Evolutionary conservation across 257 asterid genomes (phyloP), one percentile per base, ranked within the genome.

Genomic region (Nicotiana tabacum): DNA sequence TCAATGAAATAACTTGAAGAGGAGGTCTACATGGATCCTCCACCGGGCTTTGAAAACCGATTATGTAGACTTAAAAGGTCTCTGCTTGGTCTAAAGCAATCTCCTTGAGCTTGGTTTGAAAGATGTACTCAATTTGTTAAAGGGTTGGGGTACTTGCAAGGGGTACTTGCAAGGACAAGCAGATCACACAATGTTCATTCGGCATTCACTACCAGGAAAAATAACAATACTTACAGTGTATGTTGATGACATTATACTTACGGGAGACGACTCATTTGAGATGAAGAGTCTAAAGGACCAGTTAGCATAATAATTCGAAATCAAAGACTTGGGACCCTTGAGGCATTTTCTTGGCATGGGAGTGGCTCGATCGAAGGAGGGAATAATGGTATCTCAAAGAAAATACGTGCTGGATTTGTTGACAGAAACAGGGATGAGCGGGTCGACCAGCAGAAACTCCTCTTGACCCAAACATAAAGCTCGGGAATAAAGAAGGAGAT

Each of bases 101-200:
- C 65, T 60, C 65, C 0, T 6, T 4, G 65, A 4, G 4, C 24
- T n/a, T n/a, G 6, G 65, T 60, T 60, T 27, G 10, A 60, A 8
- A 7, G 4, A 11, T 60, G n/a, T 7, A n/a, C 29, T n/a, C 13
- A n/a, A n/a, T 60, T n/a, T 1, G 30, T n/a, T 6, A 64, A 35
- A 13, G 0, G 30, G n/a, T 5, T 11, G 10, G 78, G 66, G 3
- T 68, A 32, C n/a, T 6, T 15, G 2, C 79, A 76, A 55, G 27
- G 80, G 66, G 3, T 68, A 32, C n/a, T 6, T 15, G 2, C 79
- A 76, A 55, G 27, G 80, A 74, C 83, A 81, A 56, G 76, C 43
- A 18, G 7, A 70, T 64, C 69, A 70, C 46, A 84, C 64, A 62
- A 69, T 81, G 51, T 72, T 83, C 61, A 46, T 11, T 4, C 62